These are phyloP conservation scores for Lanmaoa pseudosensibilis DNA, from an alignment of 768 basidiomycete species.

Conservation along the genomic window DNA sequence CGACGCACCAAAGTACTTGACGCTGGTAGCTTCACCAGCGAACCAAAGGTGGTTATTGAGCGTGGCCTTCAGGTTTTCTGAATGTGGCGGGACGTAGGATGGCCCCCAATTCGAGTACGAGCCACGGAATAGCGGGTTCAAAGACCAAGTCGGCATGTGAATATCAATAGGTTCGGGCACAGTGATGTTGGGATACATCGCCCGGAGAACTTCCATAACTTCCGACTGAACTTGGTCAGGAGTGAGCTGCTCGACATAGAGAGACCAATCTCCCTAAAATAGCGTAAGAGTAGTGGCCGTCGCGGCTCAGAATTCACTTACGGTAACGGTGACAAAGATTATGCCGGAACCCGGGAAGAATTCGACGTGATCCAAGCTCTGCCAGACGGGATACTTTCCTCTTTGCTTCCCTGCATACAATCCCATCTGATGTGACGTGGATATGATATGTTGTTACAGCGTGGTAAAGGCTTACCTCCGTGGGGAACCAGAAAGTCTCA, in stretches of 20 bases:
- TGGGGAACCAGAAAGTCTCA: conserved; percentile 58
- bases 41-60: conserved; percentile 55
- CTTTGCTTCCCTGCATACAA: conserved; percentile 58
- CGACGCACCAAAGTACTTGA: conserved; percentile 56
- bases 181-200: conserved; percentile 56
- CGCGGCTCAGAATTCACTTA: conserved; percentile 1
- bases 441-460: background rate
- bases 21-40: conserved; percentile 61
- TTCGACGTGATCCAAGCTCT: conserved; percentile 54
- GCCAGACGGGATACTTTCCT: conserved; percentile 68
- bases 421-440: conserved; percentile 31
- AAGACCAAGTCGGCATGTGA: conserved; percentile 54
- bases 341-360: conserved; percentile 65
- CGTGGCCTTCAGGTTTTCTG: conserved; percentile 57
- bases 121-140: conserved; percentile 42
- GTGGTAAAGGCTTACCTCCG: conserved; percentile 31
- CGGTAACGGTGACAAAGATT: conserved; percentile 29
- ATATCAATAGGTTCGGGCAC: conserved; percentile 60
- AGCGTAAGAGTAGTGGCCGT: background rate
- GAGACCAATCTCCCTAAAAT: conserved; percentile 57
- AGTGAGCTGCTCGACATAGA: conserved; percentile 55
- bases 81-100: conserved; percentile 51
- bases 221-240: conserved; percentile 49
- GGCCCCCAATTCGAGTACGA: conserved; percentile 74
- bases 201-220: conserved; percentile 53